These are phyloP conservation scores for Mycosphaerelloides madeirae DNA, from an alignment of 2,329 filamentous ascomycete genomes.

Conservation along the genomic window DNA sequence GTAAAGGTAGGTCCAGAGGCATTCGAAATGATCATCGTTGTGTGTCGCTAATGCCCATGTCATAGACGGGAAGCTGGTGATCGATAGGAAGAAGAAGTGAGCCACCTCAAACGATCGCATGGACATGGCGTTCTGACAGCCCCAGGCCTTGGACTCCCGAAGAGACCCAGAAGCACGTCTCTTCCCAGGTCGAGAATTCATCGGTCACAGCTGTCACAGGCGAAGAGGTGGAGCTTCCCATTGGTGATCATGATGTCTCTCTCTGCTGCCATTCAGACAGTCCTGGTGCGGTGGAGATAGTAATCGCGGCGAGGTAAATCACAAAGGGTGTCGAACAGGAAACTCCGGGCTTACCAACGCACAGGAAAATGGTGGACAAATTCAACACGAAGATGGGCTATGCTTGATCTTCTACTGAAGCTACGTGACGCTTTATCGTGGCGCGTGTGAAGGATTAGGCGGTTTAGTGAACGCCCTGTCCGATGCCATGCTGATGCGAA, in stretches of 20 bases:
- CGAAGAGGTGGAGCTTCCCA: constrained; percentile 38
- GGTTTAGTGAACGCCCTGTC: too few relatives aligned
- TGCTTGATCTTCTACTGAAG: constrained; percentile 5
- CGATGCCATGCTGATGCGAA: too few relatives aligned
- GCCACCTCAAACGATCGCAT: too few relatives aligned
- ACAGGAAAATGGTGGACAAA: constrained; percentile 36
- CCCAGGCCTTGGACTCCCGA: constrained; percentile 38
- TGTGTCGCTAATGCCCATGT: constrained; percentile 8
- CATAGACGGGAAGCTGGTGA: constrained; percentile 47
- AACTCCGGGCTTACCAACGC: constrained; percentile 3
- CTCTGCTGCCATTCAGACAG: constrained; percentile 45
- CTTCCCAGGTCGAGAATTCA: constrained; percentile 37
- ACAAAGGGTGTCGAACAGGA: constrained; percentile 34
- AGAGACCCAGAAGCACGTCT: constrained; percentile 39
- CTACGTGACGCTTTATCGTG: too few relatives aligned
- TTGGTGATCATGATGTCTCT: constrained; percentile 40
- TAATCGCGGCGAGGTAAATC: constrained; percentile 39
- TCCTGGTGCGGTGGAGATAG: constrained; percentile 42
- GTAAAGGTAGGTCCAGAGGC: neutral
- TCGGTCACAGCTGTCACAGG: constrained; percentile 40
- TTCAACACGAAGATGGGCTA: constrained; percentile 34
- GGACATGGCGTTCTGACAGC: too few relatives aligned
- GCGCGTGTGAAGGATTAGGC: too few relatives aligned
- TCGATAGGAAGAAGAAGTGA: constrained; percentile 54
- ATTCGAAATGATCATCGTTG: neutral